Evolutionary conservation across 805 yeast genomes (phyloP).

Genomic region (Ogataea minuta): DNA sequence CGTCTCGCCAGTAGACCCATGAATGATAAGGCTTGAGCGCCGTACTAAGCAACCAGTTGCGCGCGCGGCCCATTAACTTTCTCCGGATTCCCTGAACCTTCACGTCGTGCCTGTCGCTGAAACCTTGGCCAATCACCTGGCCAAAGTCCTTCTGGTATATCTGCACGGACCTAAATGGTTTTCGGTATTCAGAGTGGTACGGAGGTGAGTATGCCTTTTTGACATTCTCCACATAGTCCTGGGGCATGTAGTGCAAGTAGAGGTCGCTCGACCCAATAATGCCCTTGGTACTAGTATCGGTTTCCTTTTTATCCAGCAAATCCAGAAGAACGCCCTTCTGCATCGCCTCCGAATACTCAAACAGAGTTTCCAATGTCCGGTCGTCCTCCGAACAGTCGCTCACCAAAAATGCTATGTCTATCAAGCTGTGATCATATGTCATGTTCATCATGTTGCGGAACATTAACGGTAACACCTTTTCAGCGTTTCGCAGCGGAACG

Average conservation of each 20-base stretch:
- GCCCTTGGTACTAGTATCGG: conserved; percentile 32
- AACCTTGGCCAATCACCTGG: conserved; percentile 81
- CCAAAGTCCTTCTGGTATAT: conserved; percentile 83
- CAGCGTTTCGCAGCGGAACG: conserved; percentile 80
- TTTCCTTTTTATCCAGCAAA: conserved; percentile 44
- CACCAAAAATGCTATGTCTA: conserved; percentile 78
- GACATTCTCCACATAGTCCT: conserved; percentile 54
- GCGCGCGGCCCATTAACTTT: conserved; percentile 81
- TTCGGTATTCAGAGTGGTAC: conserved; percentile 57
- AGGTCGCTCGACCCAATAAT: conserved; percentile 58
- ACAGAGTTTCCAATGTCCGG: conserved; percentile 60
- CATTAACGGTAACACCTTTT: conserved; percentile 72
- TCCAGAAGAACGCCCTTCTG: conserved; percentile 67
- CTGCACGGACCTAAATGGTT: conserved; percentile 75
- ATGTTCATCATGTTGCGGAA: conserved; percentile 83
- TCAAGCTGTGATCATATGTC: conserved; percentile 76
- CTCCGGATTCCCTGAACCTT: conserved; percentile 83
- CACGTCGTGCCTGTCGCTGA: conserved; percentile 79
- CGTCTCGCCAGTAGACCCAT: conserved; percentile 92
- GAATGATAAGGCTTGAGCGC: conserved; percentile 82
- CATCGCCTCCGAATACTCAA: conserved; percentile 62
- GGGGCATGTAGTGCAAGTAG: conserved; percentile 68
- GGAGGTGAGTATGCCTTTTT: conserved; percentile 62
- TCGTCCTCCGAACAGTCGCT: conserved; percentile 74
- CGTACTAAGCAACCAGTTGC: conserved; percentile 76